phyloP scores from a whole-genome alignment of 148 eudicot genomes.

The Selenicereus undatus region DNA sequence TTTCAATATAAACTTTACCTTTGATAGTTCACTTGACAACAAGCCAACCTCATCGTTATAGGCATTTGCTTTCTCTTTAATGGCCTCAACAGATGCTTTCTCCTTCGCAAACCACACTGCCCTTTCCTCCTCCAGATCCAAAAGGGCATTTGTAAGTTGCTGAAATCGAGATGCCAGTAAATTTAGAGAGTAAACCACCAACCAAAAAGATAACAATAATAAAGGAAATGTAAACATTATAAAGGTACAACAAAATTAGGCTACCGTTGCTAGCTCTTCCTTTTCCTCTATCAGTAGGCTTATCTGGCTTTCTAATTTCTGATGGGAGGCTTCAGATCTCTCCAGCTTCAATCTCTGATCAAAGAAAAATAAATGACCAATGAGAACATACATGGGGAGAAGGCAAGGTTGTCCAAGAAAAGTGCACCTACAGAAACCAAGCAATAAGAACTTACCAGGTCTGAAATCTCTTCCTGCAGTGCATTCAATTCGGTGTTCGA shows the following conservation, averaged over 20 bases:
- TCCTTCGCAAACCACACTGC: slow-evolving; percentile 87
- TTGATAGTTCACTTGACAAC: slow-evolving; percentile 48
- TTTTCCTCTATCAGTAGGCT: slow-evolving; percentile 56
- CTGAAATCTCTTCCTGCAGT: slow-evolving; percentile 55
- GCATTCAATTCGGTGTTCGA: slow-evolving; percentile 46
- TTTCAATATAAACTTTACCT: slow-evolving; percentile 39
- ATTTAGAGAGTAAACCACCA: slow-evolving; percentile 4
- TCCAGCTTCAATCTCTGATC: slow-evolving; percentile 57
- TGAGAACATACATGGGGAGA: slow-evolving; percentile 2
- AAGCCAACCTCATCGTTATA: slow-evolving; percentile 45
- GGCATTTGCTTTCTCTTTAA: slow-evolving; percentile 47
- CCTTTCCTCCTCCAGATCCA: slow-evolving; percentile 87
- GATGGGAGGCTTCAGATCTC: slow-evolving; percentile 42
- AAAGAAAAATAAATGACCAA: slow-evolving; percentile 16
- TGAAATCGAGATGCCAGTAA: slow-evolving; percentile 31
- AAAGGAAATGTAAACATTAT: not conserved
- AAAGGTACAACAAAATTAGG: slow-evolving; percentile 7
- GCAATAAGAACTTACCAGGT: slow-evolving; percentile 49
- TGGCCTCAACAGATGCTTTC: slow-evolving; percentile 72
- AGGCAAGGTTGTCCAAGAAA: slow-evolving; percentile 6
- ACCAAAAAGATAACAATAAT: not conserved
- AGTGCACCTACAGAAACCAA: not conserved
- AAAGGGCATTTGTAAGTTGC: slow-evolving; percentile 89
- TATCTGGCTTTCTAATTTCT: slow-evolving; percentile 44
- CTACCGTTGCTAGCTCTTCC: slow-evolving; percentile 84